Evolutionary conservation across 148 eudicot species (phyloP), one percentile per base, ranked within the genome.

Genomic region (Gaultheria prostrata): DNA sequence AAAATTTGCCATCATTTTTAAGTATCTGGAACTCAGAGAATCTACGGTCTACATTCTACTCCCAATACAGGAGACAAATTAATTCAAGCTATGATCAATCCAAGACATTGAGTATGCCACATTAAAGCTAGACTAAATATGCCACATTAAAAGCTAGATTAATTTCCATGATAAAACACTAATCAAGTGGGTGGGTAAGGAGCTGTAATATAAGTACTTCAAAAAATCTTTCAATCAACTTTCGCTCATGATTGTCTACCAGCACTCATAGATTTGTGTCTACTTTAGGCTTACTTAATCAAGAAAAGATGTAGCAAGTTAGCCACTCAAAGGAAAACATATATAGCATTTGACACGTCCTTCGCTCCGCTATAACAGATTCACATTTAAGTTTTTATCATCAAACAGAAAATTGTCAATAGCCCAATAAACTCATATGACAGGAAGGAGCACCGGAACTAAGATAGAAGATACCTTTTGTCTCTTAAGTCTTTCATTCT

Each of bases 401-500:
- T 14, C 15, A 26, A 51, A 32, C 45, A 28, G 7, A 51, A 15
- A 13, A 78, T 4, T 12, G 28, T 54, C 35, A 26, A 43, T n/a
- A 49, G 32, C 18, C 24, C 10, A 83, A 54, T 53, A 24, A 50
- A 79, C 61, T 81, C 33, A 63, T 13, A 77, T 48, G 65, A 26
- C 50, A 26, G 20, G 46, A 74, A 54, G 24, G 39, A 79, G 80
- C 56, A 28, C 1, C 28, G 10, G 39, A 75, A 79, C 24, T 73
- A 26, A 54, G 39, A 82, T 13, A 56, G 81, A 59, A 30, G 74
- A 56, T 87, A 97, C 99, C 95, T 91, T 89, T 87, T 89, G 92
- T 82, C 86, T 88, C 90, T 86, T 91, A 61, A 97, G 92, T 89
- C 94, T 92, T 84, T 92, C 94, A 80, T 97, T 97, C 82, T 97